A percentile compares a stretch with the other conserved stretches of the same genome.
Evolutionary conservation across 2,329 filamentous ascomycete species (phyloP).

Genomic region (Neonectria coccinea): DNA sequence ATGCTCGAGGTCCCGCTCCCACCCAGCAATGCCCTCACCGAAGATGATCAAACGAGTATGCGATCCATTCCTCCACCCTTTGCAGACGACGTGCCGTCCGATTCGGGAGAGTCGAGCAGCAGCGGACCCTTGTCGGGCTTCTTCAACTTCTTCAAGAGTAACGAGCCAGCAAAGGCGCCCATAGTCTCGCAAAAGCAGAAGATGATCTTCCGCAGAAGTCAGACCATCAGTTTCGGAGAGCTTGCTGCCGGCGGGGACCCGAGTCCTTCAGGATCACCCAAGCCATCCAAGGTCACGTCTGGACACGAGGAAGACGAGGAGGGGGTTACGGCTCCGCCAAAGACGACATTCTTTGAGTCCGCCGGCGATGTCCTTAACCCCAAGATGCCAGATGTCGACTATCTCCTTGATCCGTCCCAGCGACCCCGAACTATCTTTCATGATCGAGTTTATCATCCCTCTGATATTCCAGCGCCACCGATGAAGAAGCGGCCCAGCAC

Average conservation of each 20-base stretch:
- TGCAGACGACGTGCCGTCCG: constrained; percentile 41
- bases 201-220: constrained; percentile 81
- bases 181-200: constrained; percentile 68
- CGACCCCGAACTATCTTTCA: constrained; percentile 94
- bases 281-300: constrained; percentile 57
- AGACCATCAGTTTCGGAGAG: constrained; percentile 67
- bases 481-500: constrained; percentile 65
- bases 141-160: constrained; percentile 79
- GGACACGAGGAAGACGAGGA: constrained; percentile 62
- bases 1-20: constrained; percentile 77
- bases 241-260: constrained; percentile 13
- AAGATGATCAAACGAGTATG: constrained; percentile 73
- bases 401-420: constrained; percentile 83
- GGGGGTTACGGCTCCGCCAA: constrained; percentile 78
- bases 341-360: constrained; percentile 94
- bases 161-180: constrained; percentile 62
- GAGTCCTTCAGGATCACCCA: constrained; percentile 27
- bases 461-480: constrained; percentile 89
- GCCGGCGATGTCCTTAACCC: constrained; percentile 93
- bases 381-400: constrained; percentile 83
- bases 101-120: constrained; percentile 49
- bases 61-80: constrained; percentile 56
- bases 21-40: constrained; percentile 70
- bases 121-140: constrained; percentile 70
- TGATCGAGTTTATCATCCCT: constrained; percentile 92